Base-by-base conservation (phyloP, 2,329 filamentous ascomycete genomes). In the Cladophialophora chaetospira region DNA sequence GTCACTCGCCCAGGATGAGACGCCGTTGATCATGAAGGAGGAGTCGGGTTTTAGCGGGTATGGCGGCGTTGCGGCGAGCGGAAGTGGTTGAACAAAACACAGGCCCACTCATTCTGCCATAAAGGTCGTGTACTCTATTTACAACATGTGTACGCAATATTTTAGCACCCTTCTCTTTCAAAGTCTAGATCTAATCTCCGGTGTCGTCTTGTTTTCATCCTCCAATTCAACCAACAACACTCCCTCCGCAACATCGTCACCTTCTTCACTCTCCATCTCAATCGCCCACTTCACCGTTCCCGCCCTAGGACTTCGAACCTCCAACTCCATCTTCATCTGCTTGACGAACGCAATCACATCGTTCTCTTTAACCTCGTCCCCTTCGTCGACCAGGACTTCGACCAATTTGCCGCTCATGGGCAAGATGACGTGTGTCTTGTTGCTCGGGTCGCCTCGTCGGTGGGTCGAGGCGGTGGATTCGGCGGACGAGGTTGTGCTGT, bases 241-340 rank as follows among this genome's bases (percentile, higher is more conserved):
- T 1, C 82, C 82, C 60, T 84, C 82, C 0, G 73, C 77, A 2
- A 85, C 79, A 61, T 83, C 82, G 48, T 80, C 4, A 75, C 79
- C 57, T n/a, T 57, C 53, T 38, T 60, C 57, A 36, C 54, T 42
- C 9, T 58, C 55, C 21, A 57, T 28, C 26, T 60, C 53, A 43
- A 53, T 42, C 70, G 80, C 75, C 78, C 81, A 85, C 1, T 67
- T 71, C 3, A 82, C 75, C 2, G 65, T 67, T 0, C 83, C 83
- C 1, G 72, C 71, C 3, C 73, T 72, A 13, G 74, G 72, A 53
- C 75, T 75, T 19, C 84, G 69, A 2, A 87, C 78, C 64, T 87
- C 84, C n/a, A 87, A 69, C 62, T 87, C 84, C 84, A 87, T 87
- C 70, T 87, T 87, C 83, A 86, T 86, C 69, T 87, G 84, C 68